Base-by-base conservation (phyloP, 768 basidiomycete species). In the Lactarius sanguifluus region DNA sequence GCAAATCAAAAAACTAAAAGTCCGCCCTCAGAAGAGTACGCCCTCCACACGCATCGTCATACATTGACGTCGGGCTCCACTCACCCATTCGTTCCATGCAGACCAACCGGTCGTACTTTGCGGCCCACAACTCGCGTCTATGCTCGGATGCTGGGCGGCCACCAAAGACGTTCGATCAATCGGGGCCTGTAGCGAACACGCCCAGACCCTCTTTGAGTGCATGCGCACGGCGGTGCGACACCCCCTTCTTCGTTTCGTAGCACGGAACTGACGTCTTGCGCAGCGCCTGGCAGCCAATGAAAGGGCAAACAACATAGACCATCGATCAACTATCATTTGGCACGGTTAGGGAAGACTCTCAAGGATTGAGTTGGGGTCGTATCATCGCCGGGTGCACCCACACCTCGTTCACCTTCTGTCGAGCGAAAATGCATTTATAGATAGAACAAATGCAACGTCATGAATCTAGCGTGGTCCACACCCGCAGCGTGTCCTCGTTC, bases 101-200 rank as follows among this genome's bases (percentile, higher is more conserved):
- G 76, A 80, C 57, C 77, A 78, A 28, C 83, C 82, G 65, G 81
- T 88, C 74, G 60, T 64, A 10, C 62, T 70, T 36, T 91, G 90
- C 74, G 85, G 83, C 6, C 75, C 83, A 34, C 86, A 93, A 75
- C 82, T 95, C 64, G 82, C 87, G 20, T 78, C 83, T 55, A 90
- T 96, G 90, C 85, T 96, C 40, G 86, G 87, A 41, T 96, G 93
- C 76, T 94, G 91, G 92, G 90, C 93, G 32, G 89, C 89, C 18
- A 83, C 83, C 8, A 76, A 79, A 16, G 92, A 95, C 75, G 67
- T 88, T 41, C 79, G 81, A 60, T 85, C 85, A 15, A 77, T 79
- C 5, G 76, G 75, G 1, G 74, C 77, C 16, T 96, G 93, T 74
- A 79, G 82, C 70, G 81, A 82, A 23, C 76, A 82, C 16, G 86